Base-by-base conservation (phyloP, 2,329 filamentous ascomycete species). In the Botrytis squamosa region DNA sequence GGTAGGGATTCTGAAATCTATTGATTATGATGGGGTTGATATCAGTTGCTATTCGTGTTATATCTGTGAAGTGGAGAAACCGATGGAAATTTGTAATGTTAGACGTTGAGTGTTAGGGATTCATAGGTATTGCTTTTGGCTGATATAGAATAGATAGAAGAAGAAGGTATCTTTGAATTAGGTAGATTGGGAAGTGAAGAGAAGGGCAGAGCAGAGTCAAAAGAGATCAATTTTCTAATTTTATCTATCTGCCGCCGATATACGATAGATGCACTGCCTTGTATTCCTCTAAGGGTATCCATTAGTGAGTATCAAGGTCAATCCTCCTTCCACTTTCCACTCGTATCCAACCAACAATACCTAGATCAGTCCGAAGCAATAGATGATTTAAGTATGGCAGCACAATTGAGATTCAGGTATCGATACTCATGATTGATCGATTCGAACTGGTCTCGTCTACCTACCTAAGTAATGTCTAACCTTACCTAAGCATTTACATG, bases 1-100 rank as follows among this genome's bases (percentile, higher is more conserved):
- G 20, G 68, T 70, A 70, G 68, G 68, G 68, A 70, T 70, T 29
- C 16, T n/a, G 36, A 12, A 38, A 38, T 25, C 22, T 25, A 29
- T 40, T 42, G 20, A 14, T 22, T 18, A 25, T 33, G 36, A 36
- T 52, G 42, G 52, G 46, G 49, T 7, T 38, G 10, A 55, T 38
- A 55, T 36, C 12, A 22, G 33, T 3, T 4, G 33, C 33, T 33
- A 38, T 25, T 49, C 49, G 46, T 57, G 22, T 55, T 38, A 22
- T 40, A 33, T n/a, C 5, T 42, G 38, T 22, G 25, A n/a, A 52
- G 49, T 52, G 49, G 25, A 52, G 49, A n/a, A 52, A 52, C 14
- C 10, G 25, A 52, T 52, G 49, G 49, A 14, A n/a, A 14, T n/a
- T 52, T n/a, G 49, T n/a, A 16, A n/a, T n/a, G 49, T 52, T 52